Conservation (phyloP, 2,329 filamentous ascomycete genomes). For the Neofusicoccum parvum region DNA sequence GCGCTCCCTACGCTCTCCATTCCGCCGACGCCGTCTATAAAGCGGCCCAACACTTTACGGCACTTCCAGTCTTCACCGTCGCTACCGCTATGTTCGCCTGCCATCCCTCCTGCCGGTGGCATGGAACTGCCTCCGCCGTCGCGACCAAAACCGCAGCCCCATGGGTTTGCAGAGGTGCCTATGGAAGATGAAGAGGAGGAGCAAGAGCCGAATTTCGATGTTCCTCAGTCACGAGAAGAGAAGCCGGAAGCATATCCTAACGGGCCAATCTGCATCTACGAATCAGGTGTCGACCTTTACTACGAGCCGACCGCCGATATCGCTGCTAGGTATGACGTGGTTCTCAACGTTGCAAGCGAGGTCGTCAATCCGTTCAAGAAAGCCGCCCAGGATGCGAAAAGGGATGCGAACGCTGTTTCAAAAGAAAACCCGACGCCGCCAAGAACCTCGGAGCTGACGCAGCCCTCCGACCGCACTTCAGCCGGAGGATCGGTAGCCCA, state of each 20-base stretch:
- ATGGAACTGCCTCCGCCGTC: constrained; percentile 53
- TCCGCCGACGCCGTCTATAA: constrained; percentile 59
- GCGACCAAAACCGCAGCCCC: constrained; percentile 35
- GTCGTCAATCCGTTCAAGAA: constrained; percentile 72
- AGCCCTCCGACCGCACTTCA: constrained; percentile 15
- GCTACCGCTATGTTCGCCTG: constrained; percentile 57
- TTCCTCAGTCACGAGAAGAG: constrained; percentile 62
- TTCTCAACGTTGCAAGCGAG: constrained; percentile 83
- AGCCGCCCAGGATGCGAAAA: constrained; percentile 24
- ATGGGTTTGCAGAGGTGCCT: constrained; percentile 58
- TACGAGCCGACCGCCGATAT: constrained; percentile 78
- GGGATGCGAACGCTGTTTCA: constrained; percentile 13
- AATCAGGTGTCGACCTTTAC: constrained; percentile 76
- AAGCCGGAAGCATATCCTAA: constrained; percentile 83
- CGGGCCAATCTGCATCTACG: constrained; percentile 80
- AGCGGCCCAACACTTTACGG: constrained; percentile 54
- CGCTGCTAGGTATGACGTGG: constrained; percentile 75
- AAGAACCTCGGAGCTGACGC: constrained; percentile 11
- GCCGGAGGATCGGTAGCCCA: constrained; percentile 25
- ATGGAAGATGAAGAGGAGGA: constrained; percentile 69
- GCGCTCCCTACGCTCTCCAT: constrained; percentile 59
- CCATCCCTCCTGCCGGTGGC: constrained; percentile 51
- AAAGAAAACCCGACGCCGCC: constrained; percentile 16
- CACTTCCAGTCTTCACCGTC: constrained; percentile 66
- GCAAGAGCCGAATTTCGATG: constrained; percentile 54